Evolutionary conservation across 495 filamentous ascomycete species (phyloP), one percentile per base, ranked within the genome.

Genomic region (Aspergillus heteromorphus): DNA sequence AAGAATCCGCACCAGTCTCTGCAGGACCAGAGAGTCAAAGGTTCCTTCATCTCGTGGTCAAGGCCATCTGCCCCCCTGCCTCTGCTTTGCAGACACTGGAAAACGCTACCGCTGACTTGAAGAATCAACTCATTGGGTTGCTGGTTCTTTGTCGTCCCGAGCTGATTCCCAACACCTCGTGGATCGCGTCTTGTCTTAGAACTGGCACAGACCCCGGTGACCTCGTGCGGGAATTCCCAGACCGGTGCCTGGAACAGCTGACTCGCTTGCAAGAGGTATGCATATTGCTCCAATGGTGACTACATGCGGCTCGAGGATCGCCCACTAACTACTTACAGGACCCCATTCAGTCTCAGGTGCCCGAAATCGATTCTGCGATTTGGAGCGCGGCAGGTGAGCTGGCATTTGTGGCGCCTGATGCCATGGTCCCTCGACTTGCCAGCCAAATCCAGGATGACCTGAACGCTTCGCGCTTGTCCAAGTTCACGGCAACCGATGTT

Each of bases 381-480:
- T 90, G 83, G 65, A 81, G 77, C 51, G 87, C 91, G 2, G 87
- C 89, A 3, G 90, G 91, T 34, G 95, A 97, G 53, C 75, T 98
- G 48, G 91, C 89, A 5, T 98, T 98, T 56, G 89, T 98, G 20
- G 88, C 92, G 4, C 93, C 93, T 2, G 89, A 92, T 41, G 71
- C 74, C 13, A 86, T 96, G 69, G 86, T 87, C 13, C 84, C 89
- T 2, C 79, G 81, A 8, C 77, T 98, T 19, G 81, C 96, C 6
- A 67, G 81, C 36, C 83, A 91, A 53, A 84, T 97, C 27, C 74
- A 76, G 40, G 60, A 80, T 14, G 88, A 95, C 62, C 69, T 98
- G 16, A 76, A 88, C 49, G 77, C 82, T 1, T 63, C 72, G 10
- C 83, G 87, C 51, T 73, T 93, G 4, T 76, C 80, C 1, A 74